phyloP scores from a whole-genome alignment of 2,329 filamentous ascomycete genomes.

The Lecanicillium sp. region DNA sequence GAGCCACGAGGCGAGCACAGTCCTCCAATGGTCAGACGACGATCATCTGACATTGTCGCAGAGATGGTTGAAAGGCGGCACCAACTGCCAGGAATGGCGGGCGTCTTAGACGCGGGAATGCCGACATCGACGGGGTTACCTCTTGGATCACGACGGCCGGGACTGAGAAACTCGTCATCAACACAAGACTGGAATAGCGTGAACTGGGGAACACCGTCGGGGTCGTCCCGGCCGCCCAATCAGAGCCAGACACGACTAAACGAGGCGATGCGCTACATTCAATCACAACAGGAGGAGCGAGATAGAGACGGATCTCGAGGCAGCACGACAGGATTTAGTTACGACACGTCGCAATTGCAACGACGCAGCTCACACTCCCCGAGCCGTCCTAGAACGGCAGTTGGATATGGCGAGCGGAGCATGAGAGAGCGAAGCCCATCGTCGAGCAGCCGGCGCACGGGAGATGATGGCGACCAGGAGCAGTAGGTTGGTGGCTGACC shows the following conservation, averaged over 20 bases:
- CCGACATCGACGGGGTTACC: too few species aligned
- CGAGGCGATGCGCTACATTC: conserved; percentile 26
- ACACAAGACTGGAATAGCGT: neutral
- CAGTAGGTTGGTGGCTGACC: conserved; percentile 30
- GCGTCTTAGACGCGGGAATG: too few species aligned
- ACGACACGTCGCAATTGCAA: conserved; percentile 30
- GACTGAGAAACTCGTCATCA: neutral
- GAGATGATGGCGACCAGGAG: conserved; percentile 25
- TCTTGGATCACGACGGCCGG: neutral
- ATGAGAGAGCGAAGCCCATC: conserved; percentile 36
- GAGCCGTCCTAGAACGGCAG: conserved; percentile 27
- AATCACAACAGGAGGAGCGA: conserved; percentile 24
- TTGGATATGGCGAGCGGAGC: conserved; percentile 25
- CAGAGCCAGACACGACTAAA: conserved; percentile 25
- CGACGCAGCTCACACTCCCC: conserved; percentile 35
- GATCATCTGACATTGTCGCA: too few species aligned
- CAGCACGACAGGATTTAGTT: conserved; percentile 22
- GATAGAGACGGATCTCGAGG: conserved; percentile 19
- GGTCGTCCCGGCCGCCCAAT: conserved; percentile 18
- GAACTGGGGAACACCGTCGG: neutral
- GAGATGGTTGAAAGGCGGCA: too few species aligned
- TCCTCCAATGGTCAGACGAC: too few species aligned
- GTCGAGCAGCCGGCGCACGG: conserved; percentile 27
- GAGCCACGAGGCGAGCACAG: too few species aligned
- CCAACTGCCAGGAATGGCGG: too few species aligned